Conservation (phyloP, 345 rosid species). For the Corchorus olitorius region DNA sequence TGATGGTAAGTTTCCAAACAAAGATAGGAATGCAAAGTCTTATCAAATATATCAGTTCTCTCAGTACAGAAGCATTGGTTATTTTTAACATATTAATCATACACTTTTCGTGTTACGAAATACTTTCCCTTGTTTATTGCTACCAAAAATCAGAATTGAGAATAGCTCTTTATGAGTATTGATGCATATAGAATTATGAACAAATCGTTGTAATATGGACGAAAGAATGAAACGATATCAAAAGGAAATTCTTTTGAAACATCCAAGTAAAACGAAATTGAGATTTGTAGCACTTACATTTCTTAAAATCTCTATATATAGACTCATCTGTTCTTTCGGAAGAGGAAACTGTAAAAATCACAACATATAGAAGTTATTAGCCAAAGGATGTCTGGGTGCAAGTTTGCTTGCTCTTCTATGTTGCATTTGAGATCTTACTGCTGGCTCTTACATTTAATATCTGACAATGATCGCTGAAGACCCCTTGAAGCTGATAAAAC, state of each 20-base stretch:
- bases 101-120: background rate
- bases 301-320: slow-evolving; percentile 33
- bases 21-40: background rate
- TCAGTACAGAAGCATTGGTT: background rate
- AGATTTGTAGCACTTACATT: slow-evolving; percentile 39
- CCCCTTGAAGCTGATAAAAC: slow-evolving; percentile 59
- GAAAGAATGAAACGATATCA: background rate
- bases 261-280: background rate
- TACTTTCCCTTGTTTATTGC: background rate
- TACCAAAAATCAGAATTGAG: background rate
- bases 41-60: background rate
- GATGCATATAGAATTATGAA: background rate
- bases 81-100: background rate
- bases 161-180: background rate
- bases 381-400: background rate
- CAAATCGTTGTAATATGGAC: background rate
- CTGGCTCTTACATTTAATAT: slow-evolving; percentile 47
- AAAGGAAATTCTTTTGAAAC: background rate
- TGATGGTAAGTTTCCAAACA: background rate
- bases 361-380: slow-evolving; percentile 8
- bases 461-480: slow-evolving; percentile 42
- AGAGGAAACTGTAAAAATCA: slow-evolving; percentile 41
- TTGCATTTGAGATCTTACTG: slow-evolving; percentile 6
- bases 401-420: background rate
- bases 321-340: slow-evolving; percentile 9